Evolutionary conservation across 495 filamentous ascomycete genomes (phyloP), one percentile per base, ranked within the genome.

Genomic region (Copromyces sp.): DNA sequence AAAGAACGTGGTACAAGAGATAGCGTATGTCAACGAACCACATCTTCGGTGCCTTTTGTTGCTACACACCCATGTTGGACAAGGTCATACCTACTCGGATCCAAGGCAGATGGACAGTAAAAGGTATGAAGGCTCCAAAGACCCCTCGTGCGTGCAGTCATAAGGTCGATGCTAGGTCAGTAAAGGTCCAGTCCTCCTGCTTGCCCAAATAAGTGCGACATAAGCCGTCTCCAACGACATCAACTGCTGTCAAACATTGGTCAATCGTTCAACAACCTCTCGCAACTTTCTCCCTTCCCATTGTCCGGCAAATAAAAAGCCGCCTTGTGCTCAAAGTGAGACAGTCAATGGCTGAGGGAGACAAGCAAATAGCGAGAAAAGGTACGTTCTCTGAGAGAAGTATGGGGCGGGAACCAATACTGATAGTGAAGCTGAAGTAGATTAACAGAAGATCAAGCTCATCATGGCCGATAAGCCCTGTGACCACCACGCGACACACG

Each of bases 381-480:
- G 24, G 24, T 24, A 24, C 24, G 24, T 24, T 24, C 24, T 24
- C 24, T 24, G 24, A 24, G 24, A 24, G 24, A 24, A 1, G 24
- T 24, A 24, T 24, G 24, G 24, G 24, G 24, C 24, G 24, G 24
- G 24, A 24, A 24, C 24, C 35, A 12, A 29, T 53, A 20, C 45
- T 32, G 7, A 61, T 3, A 16, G 1, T 61, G 5, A 16, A 61
- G 29, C 1, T 24, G 24, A 24, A 24, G 32, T 3, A 61, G 53
- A 35, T 0, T 0, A 32, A 61, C 0, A 53, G 1, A 61, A 35
- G 5, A 61, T 3, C 5, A 32, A 61, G 3, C 1, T 6, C 29
- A 35, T 32, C 24, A 78, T 79, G 75, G 73, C 77, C 38, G 45
- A 76, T 9, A 79, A 79, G 38, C 74, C 70, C 53, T 79, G 77